Evolutionary conservation across 495 filamentous ascomycete species (phyloP), one percentile per base, ranked within the genome.

Genomic region (Penicillium pancosmium): DNA sequence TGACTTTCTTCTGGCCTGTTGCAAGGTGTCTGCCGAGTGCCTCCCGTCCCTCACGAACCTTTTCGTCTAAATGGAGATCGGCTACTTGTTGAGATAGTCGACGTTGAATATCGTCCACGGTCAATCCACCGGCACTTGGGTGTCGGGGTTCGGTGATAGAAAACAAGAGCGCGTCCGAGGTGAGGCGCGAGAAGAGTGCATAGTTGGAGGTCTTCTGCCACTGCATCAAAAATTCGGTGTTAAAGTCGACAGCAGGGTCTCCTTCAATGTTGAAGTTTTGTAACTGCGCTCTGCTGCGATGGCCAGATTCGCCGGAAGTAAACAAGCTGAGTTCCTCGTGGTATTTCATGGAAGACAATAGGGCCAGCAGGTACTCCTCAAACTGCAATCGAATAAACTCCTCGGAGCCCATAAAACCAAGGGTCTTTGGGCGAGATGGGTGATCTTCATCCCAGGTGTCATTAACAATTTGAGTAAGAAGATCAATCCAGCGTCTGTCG

Each of bases 311-410:
- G 15, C 66, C 71, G 0, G 68, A 57, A 16, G 63, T 60, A 31
- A 44, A 59, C 0, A 70, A 71, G 51, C 57, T 65, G 38, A 96
- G 81, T 65, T 93, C 91, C 60, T 88, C 83, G 66, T 90, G 92
- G 70, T 96, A 97, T 67, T 97, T 97, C 62, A 91, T 88, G 7
- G 89, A 83, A 0, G 95, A 90, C 46, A 97, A 84, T 54, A 98
- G 81, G 1, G 93, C 92, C 7, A 98, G 80, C 16, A 98, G 80
- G 66, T 98, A 98, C 69, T 98, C 95, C 77, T 98, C 94, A 59
- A 98, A 98, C 65, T 98, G 94, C 7, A 98, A 84, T 18, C 94
- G 85, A 66, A 98, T 98, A 70, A 97, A 98, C 68, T 98, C 95
- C 77, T 98, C 94, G 58, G 93, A 97, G 52, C 94, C 94, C 64